A percentile compares a stretch with the other conserved stretches of the same genome.
These are phyloP conservation scores for Tetrapisispora nanseiensis DNA, from an alignment of 805 yeast genomes.

Conservation along the genomic window DNA sequence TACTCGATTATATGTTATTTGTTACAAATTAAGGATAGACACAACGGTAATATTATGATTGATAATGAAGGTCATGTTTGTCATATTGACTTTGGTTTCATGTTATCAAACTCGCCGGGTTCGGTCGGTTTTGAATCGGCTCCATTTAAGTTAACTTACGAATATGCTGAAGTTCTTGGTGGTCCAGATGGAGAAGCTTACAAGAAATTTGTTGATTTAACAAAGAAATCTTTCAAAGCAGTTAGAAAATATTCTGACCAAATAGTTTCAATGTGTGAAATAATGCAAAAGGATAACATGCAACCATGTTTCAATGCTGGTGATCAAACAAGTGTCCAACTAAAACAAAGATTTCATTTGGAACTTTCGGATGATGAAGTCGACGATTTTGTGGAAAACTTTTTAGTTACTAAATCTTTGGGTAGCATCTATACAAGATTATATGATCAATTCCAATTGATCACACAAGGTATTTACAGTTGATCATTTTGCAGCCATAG, in stretches of 20 bases:
- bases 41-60: slow-evolving; percentile 94
- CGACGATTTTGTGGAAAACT: slow-evolving; percentile 68
- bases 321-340: slow-evolving; percentile 64
- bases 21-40: slow-evolving; percentile 90
- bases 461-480: slow-evolving; percentile 90
- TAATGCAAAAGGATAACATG: slow-evolving; percentile 86
- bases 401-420: slow-evolving; percentile 67
- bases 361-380: slow-evolving; percentile 55
- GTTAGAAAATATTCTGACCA: slow-evolving; percentile 66
- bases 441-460: slow-evolving; percentile 88
- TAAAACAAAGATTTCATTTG: slow-evolving; percentile 74
- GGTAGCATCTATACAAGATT: slow-evolving; percentile 85
- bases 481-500: no score
- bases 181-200: slow-evolving; percentile 60
- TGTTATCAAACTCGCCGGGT: slow-evolving; percentile 91
- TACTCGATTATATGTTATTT: slow-evolving; percentile 86
- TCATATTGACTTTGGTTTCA: slow-evolving; percentile 91
- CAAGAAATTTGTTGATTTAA: slow-evolving; percentile 47
- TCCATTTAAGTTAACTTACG: slow-evolving; percentile 86
- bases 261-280: slow-evolving; percentile 72
- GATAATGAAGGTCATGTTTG: slow-evolving; percentile 93
- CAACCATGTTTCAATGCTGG: slow-evolving; percentile 91
- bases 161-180: slow-evolving; percentile 81
- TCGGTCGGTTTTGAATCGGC: slow-evolving; percentile 96
- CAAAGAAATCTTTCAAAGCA: slow-evolving; percentile 65